phyloP scores from a whole-genome alignment of 805 yeast genomes.

The Sugiyamaella valdiviana region DNA sequence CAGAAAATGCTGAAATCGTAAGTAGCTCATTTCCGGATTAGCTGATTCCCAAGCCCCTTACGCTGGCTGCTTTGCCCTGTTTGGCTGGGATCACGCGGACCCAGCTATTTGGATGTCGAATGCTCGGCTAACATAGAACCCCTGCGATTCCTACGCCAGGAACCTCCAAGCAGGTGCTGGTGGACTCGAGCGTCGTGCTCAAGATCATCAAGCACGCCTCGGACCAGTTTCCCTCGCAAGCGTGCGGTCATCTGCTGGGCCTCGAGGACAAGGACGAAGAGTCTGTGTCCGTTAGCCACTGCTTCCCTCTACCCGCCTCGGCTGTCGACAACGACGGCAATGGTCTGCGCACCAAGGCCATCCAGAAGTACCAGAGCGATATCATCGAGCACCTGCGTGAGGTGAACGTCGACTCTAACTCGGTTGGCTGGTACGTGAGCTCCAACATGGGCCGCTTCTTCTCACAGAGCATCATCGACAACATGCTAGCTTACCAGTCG shows the following conservation, averaged over 20 bases:
- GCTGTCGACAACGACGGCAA: constrained; percentile 54
- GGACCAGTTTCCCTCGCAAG: constrained; percentile 54
- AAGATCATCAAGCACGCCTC: constrained; percentile 64
- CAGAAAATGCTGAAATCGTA: background rate
- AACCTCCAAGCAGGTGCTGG: constrained; percentile 16
- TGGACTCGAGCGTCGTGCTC: constrained; percentile 35
- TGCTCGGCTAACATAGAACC: background rate
- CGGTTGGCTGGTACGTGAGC: constrained; percentile 77
- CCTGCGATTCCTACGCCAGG: constrained; percentile 6
- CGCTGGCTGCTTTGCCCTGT: no score
- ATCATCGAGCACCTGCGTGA: constrained; percentile 54
- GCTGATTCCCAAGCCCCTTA: no score
- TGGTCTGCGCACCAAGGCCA: constrained; percentile 55
- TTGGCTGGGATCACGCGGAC: no score
- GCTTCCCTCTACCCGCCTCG: constrained; percentile 57
- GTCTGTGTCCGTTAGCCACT: constrained; percentile 46
- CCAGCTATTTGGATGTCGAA: no score
- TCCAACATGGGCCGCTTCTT: constrained; percentile 64
- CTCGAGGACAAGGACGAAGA: constrained; percentile 51
- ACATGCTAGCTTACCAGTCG: constrained; percentile 58
- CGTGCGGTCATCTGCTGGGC: constrained; percentile 71
- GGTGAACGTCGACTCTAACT: constrained; percentile 60
- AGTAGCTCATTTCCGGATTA: no score
- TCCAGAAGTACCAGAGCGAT: constrained; percentile 62
- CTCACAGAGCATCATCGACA: constrained; percentile 56